Conservation (phyloP, 2,329 filamentous ascomycete genomes). For the Xylariaceae sp. region DNA sequence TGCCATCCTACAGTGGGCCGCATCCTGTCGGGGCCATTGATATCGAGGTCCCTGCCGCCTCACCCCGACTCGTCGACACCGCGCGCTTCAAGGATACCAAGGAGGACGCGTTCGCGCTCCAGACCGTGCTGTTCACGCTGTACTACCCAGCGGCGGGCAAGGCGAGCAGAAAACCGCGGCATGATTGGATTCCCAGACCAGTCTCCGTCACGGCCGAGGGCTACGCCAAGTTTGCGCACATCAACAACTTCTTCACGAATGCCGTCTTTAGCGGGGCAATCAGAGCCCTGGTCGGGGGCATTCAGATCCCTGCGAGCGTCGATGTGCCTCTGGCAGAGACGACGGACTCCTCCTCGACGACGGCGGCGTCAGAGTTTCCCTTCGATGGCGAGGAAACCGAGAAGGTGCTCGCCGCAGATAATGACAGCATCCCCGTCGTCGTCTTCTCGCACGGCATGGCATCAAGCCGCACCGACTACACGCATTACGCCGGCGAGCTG, state of each 20-base stretch:
- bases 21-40: conserved; percentile 44
- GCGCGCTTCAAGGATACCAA: conserved; percentile 32
- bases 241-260: conserved; percentile 39
- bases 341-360: conserved; percentile 17
- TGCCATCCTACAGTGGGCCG: conserved; percentile 40
- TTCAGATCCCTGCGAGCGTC: conserved; percentile 44
- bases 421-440: conserved; percentile 36
- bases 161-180: conserved; percentile 22
- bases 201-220: conserved; percentile 40
- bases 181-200: conserved; percentile 42
- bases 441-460: conserved; percentile 51
- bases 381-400: conserved; percentile 16
- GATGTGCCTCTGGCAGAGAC: conserved; percentile 35
- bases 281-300: conserved; percentile 36
- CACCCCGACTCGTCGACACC: conserved; percentile 29
- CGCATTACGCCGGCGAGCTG: conserved; percentile 45
- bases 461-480: conserved; percentile 47
- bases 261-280: conserved; percentile 39
- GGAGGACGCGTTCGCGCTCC: conserved; percentile 38
- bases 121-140: conserved; percentile 45
- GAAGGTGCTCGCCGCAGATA: conserved; percentile 16
- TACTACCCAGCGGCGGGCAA: conserved; percentile 40
- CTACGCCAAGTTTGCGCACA: conserved; percentile 40
- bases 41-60: conserved; percentile 33
- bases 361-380: neutral